A percentile compares a stretch with the other conserved stretches of the same genome.
These are phyloP conservation scores for Phellopilus nigrolimitatus DNA, from an alignment of 1,284 basidiomycete species.

Conservation along the genomic window DNA sequence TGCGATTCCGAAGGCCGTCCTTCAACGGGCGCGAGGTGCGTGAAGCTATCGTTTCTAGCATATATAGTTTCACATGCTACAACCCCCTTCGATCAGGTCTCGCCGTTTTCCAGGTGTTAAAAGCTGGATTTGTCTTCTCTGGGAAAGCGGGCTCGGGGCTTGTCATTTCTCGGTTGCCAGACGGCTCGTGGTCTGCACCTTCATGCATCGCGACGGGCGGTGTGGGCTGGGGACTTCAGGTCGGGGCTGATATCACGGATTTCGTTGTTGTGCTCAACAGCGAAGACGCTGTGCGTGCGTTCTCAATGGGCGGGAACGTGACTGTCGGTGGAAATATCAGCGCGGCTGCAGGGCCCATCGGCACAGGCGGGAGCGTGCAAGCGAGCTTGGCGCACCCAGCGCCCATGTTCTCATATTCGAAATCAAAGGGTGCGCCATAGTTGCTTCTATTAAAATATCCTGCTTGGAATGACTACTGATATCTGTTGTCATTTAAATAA, in stretches of 20 bases:
- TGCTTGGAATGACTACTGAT: neutral
- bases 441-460: neutral
- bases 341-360: constrained; percentile 88
- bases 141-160: constrained; percentile 94
- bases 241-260: constrained; percentile 85
- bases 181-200: constrained; percentile 97
- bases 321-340: constrained; percentile 90
- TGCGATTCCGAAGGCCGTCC: constrained; percentile 90
- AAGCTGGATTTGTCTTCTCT: constrained; percentile 94
- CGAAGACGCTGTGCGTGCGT: constrained; percentile 93
- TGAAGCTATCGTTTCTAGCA: constrained; percentile 3
- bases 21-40: constrained; percentile 83
- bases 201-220: constrained; percentile 98
- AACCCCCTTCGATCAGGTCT: constrained; percentile 53
- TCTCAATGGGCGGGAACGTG: constrained; percentile 93
- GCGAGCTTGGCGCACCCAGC: constrained; percentile 87
- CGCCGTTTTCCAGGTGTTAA: constrained; percentile 92
- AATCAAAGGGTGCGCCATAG: constrained; percentile 73
- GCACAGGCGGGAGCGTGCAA: constrained; percentile 90
- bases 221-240: constrained; percentile 93
- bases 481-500: constrained; percentile 35
- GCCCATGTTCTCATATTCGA: constrained; percentile 96
- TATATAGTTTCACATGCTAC: constrained; percentile 4
- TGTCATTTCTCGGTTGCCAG: constrained; percentile 90
- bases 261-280: constrained; percentile 95